Percentiles rank a stretch among this genome's conserved stretches.
phyloP scores from a whole-genome alignment of 345 rosid species.

The Theobroma cacao region DNA sequence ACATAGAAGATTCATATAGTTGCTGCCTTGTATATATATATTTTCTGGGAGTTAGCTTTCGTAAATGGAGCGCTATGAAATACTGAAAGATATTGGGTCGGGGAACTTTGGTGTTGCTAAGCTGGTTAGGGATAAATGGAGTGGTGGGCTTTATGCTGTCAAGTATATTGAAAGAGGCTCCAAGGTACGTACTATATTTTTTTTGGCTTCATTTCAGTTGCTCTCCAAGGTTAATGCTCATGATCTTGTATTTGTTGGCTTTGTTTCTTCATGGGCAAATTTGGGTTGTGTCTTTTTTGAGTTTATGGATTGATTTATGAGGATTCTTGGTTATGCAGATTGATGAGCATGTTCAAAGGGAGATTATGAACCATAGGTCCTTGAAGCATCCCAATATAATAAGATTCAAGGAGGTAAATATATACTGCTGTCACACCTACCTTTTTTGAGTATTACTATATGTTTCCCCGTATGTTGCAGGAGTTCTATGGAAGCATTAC shows the following conservation, averaged over 20 bases:
- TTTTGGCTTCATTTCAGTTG: not conserved
- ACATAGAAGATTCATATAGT: not conserved
- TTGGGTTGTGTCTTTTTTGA: not conserved
- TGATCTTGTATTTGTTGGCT: not conserved
- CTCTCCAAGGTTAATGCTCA: not conserved
- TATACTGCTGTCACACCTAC: not conserved
- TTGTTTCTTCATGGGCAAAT: not conserved
- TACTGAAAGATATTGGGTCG: slow-evolving; percentile 76
- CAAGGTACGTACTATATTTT: slow-evolving; percentile 39
- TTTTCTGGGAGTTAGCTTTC: not conserved
- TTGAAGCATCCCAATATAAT: slow-evolving; percentile 86
- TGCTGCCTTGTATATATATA: not conserved
- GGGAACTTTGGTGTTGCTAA: slow-evolving; percentile 94
- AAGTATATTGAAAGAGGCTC: slow-evolving; percentile 83
- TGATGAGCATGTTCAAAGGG: slow-evolving; percentile 93
- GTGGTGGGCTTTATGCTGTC: slow-evolving; percentile 63
- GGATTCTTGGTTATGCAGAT: slow-evolving; percentile 42
- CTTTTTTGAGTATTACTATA: not conserved
- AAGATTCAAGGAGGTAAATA: slow-evolving; percentile 73
- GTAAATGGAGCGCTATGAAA: slow-evolving; percentile 78
- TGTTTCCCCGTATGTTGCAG: not conserved
- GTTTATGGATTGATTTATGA: not conserved
- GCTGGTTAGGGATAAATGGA: slow-evolving; percentile 63
- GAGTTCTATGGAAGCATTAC: not conserved
- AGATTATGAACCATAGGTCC: slow-evolving; percentile 92